phyloP scores from a whole-genome alignment of 2,329 filamentous ascomycete genomes.

The Lasiodiplodia gonubiensis region DNA sequence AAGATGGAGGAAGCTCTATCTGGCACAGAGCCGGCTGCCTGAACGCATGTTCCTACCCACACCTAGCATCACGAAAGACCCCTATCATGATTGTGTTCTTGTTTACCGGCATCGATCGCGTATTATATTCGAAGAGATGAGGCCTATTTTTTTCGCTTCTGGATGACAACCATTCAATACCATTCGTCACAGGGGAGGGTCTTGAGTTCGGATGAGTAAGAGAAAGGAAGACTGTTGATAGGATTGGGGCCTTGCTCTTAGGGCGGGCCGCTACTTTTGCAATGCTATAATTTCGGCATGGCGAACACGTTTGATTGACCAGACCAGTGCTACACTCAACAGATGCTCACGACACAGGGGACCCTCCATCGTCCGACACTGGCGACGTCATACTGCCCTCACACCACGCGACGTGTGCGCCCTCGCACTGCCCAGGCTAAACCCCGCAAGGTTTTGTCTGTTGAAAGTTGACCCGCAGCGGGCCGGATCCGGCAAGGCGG shows the following conservation, averaged over 20 bases:
- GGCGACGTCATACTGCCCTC: slow-evolving; percentile 19
- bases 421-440: slow-evolving; percentile 10
- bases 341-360: slow-evolving; percentile 13
- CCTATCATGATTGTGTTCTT: slow-evolving; percentile 13
- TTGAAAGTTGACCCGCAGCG: background rate
- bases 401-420: slow-evolving; percentile 23
- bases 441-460: slow-evolving; percentile 1
- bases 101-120: slow-evolving; percentile 22
- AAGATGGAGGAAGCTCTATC: slow-evolving; percentile 22
- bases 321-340: slow-evolving; percentile 11
- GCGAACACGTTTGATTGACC: slow-evolving; percentile 22
- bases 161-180: slow-evolving; percentile 20
- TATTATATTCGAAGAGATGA: slow-evolving; percentile 21
- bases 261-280: slow-evolving; percentile 13
- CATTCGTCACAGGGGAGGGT: slow-evolving; percentile 12
- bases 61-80: slow-evolving; percentile 17
- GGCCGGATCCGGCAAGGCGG: slow-evolving; percentile 8
- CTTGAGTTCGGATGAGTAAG: slow-evolving; percentile 14
- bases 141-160: slow-evolving; percentile 13
- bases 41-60: background rate
- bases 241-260: slow-evolving; percentile 18
- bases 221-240: slow-evolving; percentile 7
- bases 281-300: slow-evolving; percentile 23
- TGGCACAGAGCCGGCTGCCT: slow-evolving; percentile 12
- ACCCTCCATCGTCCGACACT: slow-evolving; percentile 9